Percentiles rank a stretch among this genome's conserved stretches.
Conservation (phyloP, 2,329 filamentous ascomycete genomes). For the Colletotrichum euphorbiae region DNA sequence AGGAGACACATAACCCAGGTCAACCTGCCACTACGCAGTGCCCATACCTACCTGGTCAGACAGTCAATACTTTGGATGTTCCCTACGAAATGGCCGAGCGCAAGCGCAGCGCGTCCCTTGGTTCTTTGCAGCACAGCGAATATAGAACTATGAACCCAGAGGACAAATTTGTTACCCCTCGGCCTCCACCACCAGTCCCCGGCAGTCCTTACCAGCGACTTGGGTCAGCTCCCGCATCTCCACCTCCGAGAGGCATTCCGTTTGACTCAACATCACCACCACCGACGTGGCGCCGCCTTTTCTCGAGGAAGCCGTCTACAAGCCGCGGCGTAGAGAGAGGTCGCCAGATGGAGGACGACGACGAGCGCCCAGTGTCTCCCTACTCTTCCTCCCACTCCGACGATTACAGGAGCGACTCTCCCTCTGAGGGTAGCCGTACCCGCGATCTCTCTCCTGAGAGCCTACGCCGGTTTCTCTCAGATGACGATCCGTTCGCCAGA, state of each 20-base stretch:
- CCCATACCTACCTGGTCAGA: constrained; percentile 88
- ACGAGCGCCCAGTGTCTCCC: constrained; percentile 41
- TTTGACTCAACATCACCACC: constrained; percentile 61
- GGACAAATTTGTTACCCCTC: constrained; percentile 79
- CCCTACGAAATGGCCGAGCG: constrained; percentile 75
- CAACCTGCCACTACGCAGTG: constrained; percentile 82
- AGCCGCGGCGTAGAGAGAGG: constrained; percentile 50
- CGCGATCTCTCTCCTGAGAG: constrained; percentile 69
- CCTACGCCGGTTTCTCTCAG: constrained; percentile 62
- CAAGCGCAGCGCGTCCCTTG: constrained; percentile 73
- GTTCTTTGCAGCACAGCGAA: constrained; percentile 67
- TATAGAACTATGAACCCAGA: constrained; percentile 82
- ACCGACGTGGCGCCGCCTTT: constrained; percentile 64
- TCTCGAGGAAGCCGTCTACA: constrained; percentile 54
- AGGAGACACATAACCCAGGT: constrained; percentile 79
- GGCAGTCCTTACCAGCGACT: constrained; percentile 51
- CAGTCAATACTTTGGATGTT: constrained; percentile 85
- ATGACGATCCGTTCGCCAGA: constrained; percentile 52
- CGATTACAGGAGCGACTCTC: constrained; percentile 48
- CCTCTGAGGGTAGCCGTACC: constrained; percentile 57
- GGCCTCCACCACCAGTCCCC: constrained; percentile 58
- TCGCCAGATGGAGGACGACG: constrained; percentile 48
- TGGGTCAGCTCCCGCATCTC: constrained; percentile 48
- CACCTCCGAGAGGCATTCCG: constrained; percentile 41
- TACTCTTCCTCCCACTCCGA: constrained; percentile 45